phyloP scores from a whole-genome alignment of 768 basidiomycete genomes.

The Amanita pseudoporphyria region DNA sequence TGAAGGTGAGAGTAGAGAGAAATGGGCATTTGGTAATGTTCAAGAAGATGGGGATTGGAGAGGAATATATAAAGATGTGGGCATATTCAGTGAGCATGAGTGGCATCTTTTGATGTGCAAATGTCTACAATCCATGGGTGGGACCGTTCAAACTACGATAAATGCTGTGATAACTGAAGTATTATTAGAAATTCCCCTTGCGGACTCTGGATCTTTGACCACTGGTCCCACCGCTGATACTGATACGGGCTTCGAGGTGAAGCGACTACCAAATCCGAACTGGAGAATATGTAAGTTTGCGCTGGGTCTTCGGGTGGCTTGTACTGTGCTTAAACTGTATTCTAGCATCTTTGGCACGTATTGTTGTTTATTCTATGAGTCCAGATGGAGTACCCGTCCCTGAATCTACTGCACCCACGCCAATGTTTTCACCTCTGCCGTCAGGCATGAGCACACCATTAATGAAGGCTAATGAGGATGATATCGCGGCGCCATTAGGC shows the following conservation, averaged over 20 bases:
- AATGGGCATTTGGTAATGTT: conserved; percentile 38
- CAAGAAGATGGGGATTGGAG: conserved; percentile 38
- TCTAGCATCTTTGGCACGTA: conserved; percentile 68
- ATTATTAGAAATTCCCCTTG: conserved; percentile 55
- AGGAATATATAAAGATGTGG: conserved; percentile 80
- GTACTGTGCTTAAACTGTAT: conserved; percentile 6
- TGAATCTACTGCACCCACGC: conserved; percentile 59
- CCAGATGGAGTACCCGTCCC: conserved; percentile 49
- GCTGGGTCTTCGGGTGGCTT: conserved; percentile 8
- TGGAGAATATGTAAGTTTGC: conserved; percentile 60
- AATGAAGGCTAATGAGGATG: conserved; percentile 40
- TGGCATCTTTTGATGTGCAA: conserved; percentile 87
- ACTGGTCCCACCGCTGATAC: conserved; percentile 71
- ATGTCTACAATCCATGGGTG: conserved; percentile 76
- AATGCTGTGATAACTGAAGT: conserved; percentile 3
- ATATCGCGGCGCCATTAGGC: conserved; percentile 49
- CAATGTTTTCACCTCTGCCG: conserved; percentile 59
- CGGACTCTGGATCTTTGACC: conserved; percentile 63
- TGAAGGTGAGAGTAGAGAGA: conserved; percentile 50
- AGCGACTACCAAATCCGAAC: conserved; percentile 57
- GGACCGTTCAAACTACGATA: conserved; percentile 13
- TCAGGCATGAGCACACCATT: conserved; percentile 55
- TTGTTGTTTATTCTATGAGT: conserved; percentile 86
- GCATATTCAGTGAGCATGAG: conserved; percentile 78
- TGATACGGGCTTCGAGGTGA: conserved; percentile 64